phyloP scores from a whole-genome alignment of 352 stramenopile species.

The Globisporangium viniferum region DNA sequence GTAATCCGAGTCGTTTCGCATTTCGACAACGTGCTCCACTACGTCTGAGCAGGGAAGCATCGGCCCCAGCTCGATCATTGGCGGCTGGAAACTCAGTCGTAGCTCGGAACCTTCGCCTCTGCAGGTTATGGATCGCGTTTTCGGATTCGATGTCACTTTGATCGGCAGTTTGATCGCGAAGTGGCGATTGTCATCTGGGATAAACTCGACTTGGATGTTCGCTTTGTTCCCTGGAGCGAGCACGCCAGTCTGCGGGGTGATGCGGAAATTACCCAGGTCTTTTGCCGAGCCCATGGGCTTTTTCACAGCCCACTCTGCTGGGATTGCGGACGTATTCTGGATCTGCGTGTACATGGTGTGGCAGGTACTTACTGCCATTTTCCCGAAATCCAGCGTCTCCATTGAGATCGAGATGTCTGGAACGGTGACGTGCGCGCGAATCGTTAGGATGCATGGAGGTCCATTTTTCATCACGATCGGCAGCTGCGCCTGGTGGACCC shows the following conservation, averaged over 20 bases:
- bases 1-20: conserved; percentile 89
- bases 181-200: conserved; percentile 74
- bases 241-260: conserved; percentile 68
- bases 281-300: conserved; percentile 80
- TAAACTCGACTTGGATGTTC: conserved; percentile 91
- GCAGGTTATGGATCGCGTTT: conserved; percentile 70
- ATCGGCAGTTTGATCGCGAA: conserved; percentile 86
- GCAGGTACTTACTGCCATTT: conserved; percentile 83
- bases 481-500: conserved; percentile 74
- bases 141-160: conserved; percentile 81
- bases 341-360: conserved; percentile 90
- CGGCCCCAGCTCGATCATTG: conserved; percentile 81
- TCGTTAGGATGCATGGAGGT: conserved; percentile 77
- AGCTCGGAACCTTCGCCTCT: conserved; percentile 78
- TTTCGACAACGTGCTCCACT: conserved; percentile 52
- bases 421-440: conserved; percentile 89
- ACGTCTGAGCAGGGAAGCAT: conserved; percentile 74
- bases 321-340: conserved; percentile 87
- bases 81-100: conserved; percentile 77
- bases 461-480: conserved; percentile 90
- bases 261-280: conserved; percentile 80
- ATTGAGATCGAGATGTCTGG: conserved; percentile 85
- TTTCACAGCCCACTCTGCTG: conserved; percentile 90
- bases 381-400: conserved; percentile 89
- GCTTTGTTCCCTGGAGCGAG: conserved; percentile 70